These are phyloP conservation scores for Rhodotorula sp. DNA, from an alignment of 1,284 basidiomycete genomes.

Conservation along the genomic window DNA sequence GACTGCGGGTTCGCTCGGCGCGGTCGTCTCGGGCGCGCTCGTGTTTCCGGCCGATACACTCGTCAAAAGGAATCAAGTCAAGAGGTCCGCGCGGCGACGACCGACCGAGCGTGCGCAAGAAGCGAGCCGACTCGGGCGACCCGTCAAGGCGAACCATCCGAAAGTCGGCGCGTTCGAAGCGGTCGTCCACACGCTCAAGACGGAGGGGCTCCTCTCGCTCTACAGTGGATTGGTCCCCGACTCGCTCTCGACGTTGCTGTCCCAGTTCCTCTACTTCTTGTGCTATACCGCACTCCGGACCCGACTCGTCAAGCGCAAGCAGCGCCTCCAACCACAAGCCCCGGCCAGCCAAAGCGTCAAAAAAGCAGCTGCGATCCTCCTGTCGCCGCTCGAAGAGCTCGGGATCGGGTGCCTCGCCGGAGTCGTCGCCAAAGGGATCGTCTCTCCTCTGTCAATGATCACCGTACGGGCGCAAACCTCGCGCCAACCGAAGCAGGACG, in stretches of 20 bases:
- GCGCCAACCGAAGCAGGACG: slow-evolving; percentile 23
- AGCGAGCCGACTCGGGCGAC: background rate
- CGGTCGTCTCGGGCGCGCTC: slow-evolving; percentile 51
- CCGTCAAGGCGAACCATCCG: background rate
- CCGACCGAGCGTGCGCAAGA: slow-evolving; percentile 7
- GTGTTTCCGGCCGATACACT: slow-evolving; percentile 55
- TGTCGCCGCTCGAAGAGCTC: slow-evolving; percentile 51
- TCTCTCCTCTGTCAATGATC: slow-evolving; percentile 54
- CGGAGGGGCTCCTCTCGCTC: slow-evolving; percentile 42
- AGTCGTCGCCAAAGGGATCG: slow-evolving; percentile 50
- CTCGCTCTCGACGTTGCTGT: slow-evolving; percentile 51
- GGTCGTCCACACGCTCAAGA: slow-evolving; percentile 31
- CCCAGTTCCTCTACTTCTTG: slow-evolving; percentile 51
- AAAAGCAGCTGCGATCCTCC: slow-evolving; percentile 19
- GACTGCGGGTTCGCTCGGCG: slow-evolving; percentile 51
- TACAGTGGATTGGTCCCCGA: slow-evolving; percentile 51
- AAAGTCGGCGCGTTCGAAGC: slow-evolving; percentile 2
- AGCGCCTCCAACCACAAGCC: background rate
- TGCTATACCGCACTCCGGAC: slow-evolving; percentile 47
- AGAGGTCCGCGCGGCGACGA: slow-evolving; percentile 5
- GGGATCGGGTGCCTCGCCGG: slow-evolving; percentile 53
- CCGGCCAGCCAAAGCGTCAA: background rate
- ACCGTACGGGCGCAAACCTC: slow-evolving; percentile 53
- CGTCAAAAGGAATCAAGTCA: slow-evolving; percentile 50
- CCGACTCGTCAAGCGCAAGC: slow-evolving; percentile 24